phyloP scores from a whole-genome alignment of 768 basidiomycete genomes.

The Lentinula sp. region DNA sequence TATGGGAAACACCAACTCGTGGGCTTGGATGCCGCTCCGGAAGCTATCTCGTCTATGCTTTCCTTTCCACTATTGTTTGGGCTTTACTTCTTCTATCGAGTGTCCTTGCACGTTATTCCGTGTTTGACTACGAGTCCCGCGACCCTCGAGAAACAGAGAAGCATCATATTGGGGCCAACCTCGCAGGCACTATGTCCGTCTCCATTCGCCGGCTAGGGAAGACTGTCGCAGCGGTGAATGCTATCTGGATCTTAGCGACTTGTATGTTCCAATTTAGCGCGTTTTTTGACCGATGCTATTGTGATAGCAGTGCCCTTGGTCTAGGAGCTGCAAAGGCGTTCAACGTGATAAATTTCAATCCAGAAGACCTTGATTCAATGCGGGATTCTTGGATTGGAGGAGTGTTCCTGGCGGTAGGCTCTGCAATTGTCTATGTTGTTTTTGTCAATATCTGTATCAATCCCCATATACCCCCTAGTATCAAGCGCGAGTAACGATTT shows the following conservation, averaged over 20 bases:
- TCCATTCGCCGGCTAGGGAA: conserved; percentile 23
- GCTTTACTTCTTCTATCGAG: conserved; percentile 22
- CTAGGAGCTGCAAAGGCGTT: conserved; percentile 18
- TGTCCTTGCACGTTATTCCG: conserved; percentile 6
- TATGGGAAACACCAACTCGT: conserved; percentile 24
- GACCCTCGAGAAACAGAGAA: not conserved
- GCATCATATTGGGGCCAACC: not conserved
- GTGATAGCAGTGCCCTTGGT: conserved; percentile 26
- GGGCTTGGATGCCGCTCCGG: conserved; percentile 28
- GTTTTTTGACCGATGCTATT: conserved; percentile 28
- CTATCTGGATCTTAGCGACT: conserved; percentile 22
- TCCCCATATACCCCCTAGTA: conserved; percentile 6
- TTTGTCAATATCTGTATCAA: conserved; percentile 22
- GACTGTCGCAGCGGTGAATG: conserved; percentile 21
- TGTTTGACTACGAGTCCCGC: not conserved
- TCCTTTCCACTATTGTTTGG: conserved; percentile 23
- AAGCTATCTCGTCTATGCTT: conserved; percentile 22
- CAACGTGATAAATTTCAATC: conserved; percentile 17
- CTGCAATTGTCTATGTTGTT: conserved; percentile 18
- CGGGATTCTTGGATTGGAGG: conserved; percentile 30
- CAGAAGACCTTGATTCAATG: conserved; percentile 19
- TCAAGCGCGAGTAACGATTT: not conserved
- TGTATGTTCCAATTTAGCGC: conserved; percentile 27
- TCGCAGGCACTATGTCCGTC: conserved; percentile 17
- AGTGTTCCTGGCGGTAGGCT: conserved; percentile 19